phyloP scores from a whole-genome alignment of 2,329 filamentous ascomycete species.

The Didymella sp. region DNA sequence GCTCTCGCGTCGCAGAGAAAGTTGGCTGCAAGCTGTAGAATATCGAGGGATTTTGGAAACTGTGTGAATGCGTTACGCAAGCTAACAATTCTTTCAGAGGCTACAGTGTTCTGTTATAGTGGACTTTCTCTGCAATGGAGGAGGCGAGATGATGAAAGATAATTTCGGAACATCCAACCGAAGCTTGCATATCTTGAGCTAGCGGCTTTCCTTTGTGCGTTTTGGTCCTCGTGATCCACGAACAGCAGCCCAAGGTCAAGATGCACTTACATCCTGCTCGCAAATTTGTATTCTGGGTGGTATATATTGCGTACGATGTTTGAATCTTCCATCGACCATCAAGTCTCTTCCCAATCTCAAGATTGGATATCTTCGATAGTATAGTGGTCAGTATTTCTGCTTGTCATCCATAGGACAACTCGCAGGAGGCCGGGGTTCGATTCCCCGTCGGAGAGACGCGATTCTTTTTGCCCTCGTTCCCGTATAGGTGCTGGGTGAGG shows the following conservation, averaged over 20 bases:
- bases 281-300: neutral
- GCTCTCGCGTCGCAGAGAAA: too few relatives aligned
- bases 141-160: neutral
- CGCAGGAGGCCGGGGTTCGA: conserved; percentile 22
- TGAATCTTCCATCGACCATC: neutral
- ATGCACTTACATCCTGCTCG: neutral
- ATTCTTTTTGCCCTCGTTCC: neutral
- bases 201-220: neutral
- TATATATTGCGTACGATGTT: neutral
- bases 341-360: conserved; percentile 10
- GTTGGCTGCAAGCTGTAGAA: too few relatives aligned
- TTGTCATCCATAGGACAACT: conserved; percentile 15
- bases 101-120: too few relatives aligned
- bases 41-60: too few relatives aligned
- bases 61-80: too few relatives aligned
- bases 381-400: conserved; percentile 20
- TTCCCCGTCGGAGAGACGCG: conserved; percentile 21
- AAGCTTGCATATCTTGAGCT: neutral
- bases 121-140: too few relatives aligned
- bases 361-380: conserved; percentile 21
- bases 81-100: too few relatives aligned
- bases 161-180: neutral
- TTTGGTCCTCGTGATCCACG: neutral
- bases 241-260: neutral
- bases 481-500: neutral